Conservation (phyloP, 176 grass and related monocot species). For the Eleusine coracana region DNA sequence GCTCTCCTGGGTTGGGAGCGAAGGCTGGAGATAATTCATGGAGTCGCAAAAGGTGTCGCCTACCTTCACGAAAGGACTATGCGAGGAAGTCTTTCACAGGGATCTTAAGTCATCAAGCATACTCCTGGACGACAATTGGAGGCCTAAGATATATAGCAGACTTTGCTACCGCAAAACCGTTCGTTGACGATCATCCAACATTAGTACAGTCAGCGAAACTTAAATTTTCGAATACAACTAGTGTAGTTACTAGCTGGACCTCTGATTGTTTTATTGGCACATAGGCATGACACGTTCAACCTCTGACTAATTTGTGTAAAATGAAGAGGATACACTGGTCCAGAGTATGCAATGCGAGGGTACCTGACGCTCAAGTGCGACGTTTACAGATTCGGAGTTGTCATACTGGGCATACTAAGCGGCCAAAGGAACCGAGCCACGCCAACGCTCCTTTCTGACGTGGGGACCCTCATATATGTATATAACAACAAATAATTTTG, state of each 20-base stretch:
- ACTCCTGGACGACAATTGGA: conserved; percentile 32
- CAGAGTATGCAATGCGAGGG: neutral
- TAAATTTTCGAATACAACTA: neutral
- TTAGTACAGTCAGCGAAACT: neutral
- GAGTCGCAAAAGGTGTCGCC: conserved; percentile 12
- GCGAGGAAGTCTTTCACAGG: conserved; percentile 31
- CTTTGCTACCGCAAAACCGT: conserved; percentile 31
- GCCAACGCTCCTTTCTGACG: neutral
- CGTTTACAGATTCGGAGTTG: conserved; percentile 21
- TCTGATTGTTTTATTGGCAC: too few relatives aligned
- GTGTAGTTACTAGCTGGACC: too few relatives aligned
- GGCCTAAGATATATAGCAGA: conserved; percentile 24
- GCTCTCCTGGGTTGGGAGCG: neutral
- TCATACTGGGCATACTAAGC: neutral
- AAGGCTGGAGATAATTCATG: conserved; percentile 21
- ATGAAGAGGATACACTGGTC: conserved; percentile 22
- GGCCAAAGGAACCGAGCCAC: neutral
- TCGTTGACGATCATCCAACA: neutral
- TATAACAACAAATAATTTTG: too few relatives aligned
- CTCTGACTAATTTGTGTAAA: too few relatives aligned
- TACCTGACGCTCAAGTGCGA: conserved; percentile 29
- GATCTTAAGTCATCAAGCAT: conserved; percentile 39
- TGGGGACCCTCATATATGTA: neutral
- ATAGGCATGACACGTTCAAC: too few relatives aligned
- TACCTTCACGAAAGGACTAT: conserved; percentile 32